Percentiles rank a stretch among this genome's conserved stretches.
phyloP scores from a whole-genome alignment of 2,329 filamentous ascomycete genomes.

The Thielaviopsis populi region DNA sequence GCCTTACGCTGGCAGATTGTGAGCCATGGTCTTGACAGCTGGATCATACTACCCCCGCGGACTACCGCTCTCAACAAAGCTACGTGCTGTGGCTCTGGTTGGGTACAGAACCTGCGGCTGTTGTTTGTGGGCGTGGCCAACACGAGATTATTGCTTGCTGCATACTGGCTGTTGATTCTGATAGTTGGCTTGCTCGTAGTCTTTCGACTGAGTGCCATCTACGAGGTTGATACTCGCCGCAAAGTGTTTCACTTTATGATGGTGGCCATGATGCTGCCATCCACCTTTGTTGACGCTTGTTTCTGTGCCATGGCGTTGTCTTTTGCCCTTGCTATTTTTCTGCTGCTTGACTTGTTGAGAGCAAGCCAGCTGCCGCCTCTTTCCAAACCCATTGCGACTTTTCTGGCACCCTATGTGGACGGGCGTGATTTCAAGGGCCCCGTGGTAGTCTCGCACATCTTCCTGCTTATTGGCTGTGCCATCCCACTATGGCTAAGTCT shows the following conservation, averaged over 20 bases:
- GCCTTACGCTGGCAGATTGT: conserved; percentile 58
- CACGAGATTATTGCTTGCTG: conserved; percentile 59
- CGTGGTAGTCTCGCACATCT: conserved; percentile 91
- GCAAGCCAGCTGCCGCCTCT: conserved; percentile 85
- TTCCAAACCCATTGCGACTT: conserved; percentile 69
- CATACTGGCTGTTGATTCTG: conserved; percentile 60
- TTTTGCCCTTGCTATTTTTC: conserved; percentile 66
- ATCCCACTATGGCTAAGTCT: conserved; percentile 86
- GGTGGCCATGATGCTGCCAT: conserved; percentile 85
- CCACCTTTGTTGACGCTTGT: conserved; percentile 71
- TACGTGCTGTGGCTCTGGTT: conserved; percentile 36
- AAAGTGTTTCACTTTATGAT: conserved; percentile 99
- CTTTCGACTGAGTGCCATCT: conserved; percentile 56
- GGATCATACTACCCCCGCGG: conserved; percentile 55
- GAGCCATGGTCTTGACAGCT: conserved; percentile 51
- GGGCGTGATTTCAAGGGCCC: conserved; percentile 84
- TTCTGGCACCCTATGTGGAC: conserved; percentile 87
- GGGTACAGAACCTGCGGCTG: conserved; percentile 51
- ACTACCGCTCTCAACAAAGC: neutral
- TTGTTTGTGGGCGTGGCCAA: conserved; percentile 58
- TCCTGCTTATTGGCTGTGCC: conserved; percentile 84
- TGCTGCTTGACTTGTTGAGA: conserved; percentile 76
- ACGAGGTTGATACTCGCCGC: conserved; percentile 85
- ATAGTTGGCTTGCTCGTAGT: conserved; percentile 58
- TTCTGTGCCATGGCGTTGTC: conserved; percentile 69